Base-by-base conservation (phyloP, 1,139 yeast genomes). In the Kurtzmaniella natalensis region DNA sequence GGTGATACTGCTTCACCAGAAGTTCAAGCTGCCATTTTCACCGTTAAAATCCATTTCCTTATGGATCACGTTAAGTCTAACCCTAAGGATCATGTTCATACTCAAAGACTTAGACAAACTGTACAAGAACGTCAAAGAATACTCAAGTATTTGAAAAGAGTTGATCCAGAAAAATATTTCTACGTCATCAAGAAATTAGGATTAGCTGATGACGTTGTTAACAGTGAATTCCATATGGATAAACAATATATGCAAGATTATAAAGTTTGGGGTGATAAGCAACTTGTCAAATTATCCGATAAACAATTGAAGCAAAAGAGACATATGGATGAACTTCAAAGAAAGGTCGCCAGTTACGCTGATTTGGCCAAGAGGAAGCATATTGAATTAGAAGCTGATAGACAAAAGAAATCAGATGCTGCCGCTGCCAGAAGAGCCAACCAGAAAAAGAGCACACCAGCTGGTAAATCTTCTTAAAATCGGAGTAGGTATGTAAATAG, bases 1-100 rank as follows among this genome's bases (percentile, higher is more conserved):
- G 96, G 95, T 33, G 97, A 92, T 55, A 86, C 96, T 0, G 96
- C 95, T 1, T 85, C 95, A 1, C 79, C 95, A 33, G 97, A 89
- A 61, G 96, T 88, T 19, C 96, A 89, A 58, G 96, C 97, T 1
- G 97, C 96, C 2, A 74, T 86, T 20, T 64, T 81, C 61, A 87
- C 97, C 1, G 81, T 86, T 36, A 77, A 77, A 50, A 86, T 92
- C 45, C 87, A 83, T 44, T 81, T 76, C 46, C 69, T 86, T 38
- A 86, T 85, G 67, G 73, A 76, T 30, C 96, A 89, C 53, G 72
- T 85, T 38, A 79, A 79, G 52, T 70, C 73, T 36, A 71, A 80
- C 53, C 81, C 78, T 47, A 84, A 87, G 54, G 97, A 92, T 59
- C 69, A 75, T 48, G 68, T 69, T 30, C 80, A 81, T 45, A 77